Evolutionary conservation across 2,329 filamentous ascomycete species (phyloP), one percentile per base, ranked within the genome.

Genomic region (Diaporthe sp.): DNA sequence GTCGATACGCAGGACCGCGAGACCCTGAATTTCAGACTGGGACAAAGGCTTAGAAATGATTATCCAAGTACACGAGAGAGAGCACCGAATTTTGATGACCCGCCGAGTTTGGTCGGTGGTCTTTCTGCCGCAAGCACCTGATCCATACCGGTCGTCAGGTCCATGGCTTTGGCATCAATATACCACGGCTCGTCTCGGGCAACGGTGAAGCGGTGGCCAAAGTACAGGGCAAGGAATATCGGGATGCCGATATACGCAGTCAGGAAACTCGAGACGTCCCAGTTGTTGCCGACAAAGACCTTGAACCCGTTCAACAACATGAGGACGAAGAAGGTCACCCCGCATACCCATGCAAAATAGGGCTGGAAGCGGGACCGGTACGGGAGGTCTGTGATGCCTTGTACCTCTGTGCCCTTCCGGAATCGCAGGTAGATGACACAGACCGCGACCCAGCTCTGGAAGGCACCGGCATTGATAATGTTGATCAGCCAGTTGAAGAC

Each of bases 171-270:
- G 17, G 55, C 55, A n/a, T 58, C 55, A 58, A 58, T 58, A 37
- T 34, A 58, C 72, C 72, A 73, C 34, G 60, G 44, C 25, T 73
- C 72, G 7, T 25, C 20, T 22, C 49, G 44, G 10, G 60, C 72
- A 3, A 39, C 34, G 15, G 53, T 49, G 86, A 83, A 47, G 22
- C 58, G 44, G 79, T 92, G 90, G 12, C 85, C 85, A 31, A 88
- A 82, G 79, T 90, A 92, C 67, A 92, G 85, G 3, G 84, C 76
- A 22, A 90, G 79, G 80, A 93, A 93, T n/a, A 92, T 88, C 0
- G 91, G 90, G 65, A 93, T 89, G 10, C 91, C 91, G 28, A 93
- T 88, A 79, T 94, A 94, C 0, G 90, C 87, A 0, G 91, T 92
- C 31, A 93, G 84, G 79, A 94, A 94, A 68, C 83, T 86, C 25